Percentiles rank a stretch among this genome's conserved stretches.
These are phyloP conservation scores for Neofusicoccum sp. DNA, from an alignment of 2,329 filamentous ascomycete species.

Conservation along the genomic window DNA sequence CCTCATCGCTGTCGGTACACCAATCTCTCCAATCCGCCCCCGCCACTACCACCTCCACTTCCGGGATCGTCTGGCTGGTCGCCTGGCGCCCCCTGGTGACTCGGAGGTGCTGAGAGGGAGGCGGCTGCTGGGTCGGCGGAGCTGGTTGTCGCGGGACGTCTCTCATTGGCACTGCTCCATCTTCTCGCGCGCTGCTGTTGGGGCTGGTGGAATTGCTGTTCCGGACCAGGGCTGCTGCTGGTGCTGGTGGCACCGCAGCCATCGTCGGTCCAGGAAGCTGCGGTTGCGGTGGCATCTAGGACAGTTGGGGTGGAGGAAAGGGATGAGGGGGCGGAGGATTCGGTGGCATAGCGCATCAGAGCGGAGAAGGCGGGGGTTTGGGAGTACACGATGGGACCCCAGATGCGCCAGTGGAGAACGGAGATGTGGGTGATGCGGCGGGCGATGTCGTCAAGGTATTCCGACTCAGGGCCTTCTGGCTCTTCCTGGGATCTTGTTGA, in stretches of 20 bases:
- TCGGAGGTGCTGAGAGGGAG: background rate
- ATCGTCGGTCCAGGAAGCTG: conserved; percentile 16
- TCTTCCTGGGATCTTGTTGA: background rate
- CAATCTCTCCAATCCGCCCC: conserved; percentile 6
- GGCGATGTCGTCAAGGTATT: conserved; percentile 65
- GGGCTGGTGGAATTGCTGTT: background rate
- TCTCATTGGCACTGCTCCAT: conserved; percentile 18
- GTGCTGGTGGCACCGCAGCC: background rate
- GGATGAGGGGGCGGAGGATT: background rate
- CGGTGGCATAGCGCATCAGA: conserved; percentile 12
- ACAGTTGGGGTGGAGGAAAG: background rate
- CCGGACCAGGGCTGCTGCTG: background rate
- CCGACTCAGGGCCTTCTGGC: conserved; percentile 25
- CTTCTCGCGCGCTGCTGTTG: background rate
- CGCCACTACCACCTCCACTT: background rate
- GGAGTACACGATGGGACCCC: conserved; percentile 73
- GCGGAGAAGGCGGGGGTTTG: conserved; percentile 17
- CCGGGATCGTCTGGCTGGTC: background rate
- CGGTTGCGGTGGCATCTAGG: background rate
- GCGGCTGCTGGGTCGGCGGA: background rate
- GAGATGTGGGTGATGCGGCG: conserved; percentile 80
- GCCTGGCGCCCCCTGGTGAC: background rate
- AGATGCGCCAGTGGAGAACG: conserved; percentile 87
- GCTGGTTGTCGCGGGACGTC: conserved; percentile 4
- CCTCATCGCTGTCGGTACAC: conserved; percentile 14